Percentiles rank a stretch among this genome's conserved stretches.
These are phyloP conservation scores for Chalciporus pseudorubinellus DNA, from an alignment of 768 basidiomycete genomes.

Conservation along the genomic window DNA sequence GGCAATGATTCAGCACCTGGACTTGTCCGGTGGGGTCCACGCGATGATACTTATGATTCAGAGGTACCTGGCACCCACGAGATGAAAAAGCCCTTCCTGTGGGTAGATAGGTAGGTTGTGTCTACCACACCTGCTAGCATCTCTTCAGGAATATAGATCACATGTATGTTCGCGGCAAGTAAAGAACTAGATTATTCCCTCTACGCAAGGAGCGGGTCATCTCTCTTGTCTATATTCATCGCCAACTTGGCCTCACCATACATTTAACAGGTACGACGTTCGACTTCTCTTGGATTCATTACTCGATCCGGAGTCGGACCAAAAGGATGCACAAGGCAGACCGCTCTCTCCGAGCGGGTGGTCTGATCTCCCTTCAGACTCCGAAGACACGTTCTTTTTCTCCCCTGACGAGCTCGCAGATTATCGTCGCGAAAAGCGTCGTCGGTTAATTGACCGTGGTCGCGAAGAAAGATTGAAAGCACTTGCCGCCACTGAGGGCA, in stretches of 20 bases:
- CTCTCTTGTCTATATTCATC: slow-evolving; percentile 16
- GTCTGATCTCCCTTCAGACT: slow-evolving; percentile 83
- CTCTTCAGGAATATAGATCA: slow-evolving; percentile 6
- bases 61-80: slow-evolving; percentile 1
- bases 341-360: slow-evolving; percentile 60
- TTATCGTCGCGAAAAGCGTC: slow-evolving; percentile 64
- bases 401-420: slow-evolving; percentile 63
- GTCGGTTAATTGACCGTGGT: slow-evolving; percentile 54
- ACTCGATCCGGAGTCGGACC: slow-evolving; percentile 16
- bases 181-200: slow-evolving; percentile 2
- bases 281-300: slow-evolving; percentile 67
- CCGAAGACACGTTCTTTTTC: slow-evolving; percentile 84
- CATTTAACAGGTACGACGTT: slow-evolving; percentile 65
- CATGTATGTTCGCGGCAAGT: slow-evolving; percentile 4
- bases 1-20: slow-evolving; percentile 26
- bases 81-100: slow-evolving; percentile 35
- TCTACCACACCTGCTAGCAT: slow-evolving; percentile 17
- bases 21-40: slow-evolving; percentile 35
- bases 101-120: slow-evolving; percentile 81
- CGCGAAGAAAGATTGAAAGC: slow-evolving; percentile 68
- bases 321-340: not conserved
- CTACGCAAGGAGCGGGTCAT: slow-evolving; percentile 8
- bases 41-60: slow-evolving; percentile 7
- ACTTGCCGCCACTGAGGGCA: slow-evolving; percentile 43
- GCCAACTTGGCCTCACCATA: slow-evolving; percentile 19